Evolutionary conservation across 2,329 filamentous ascomycete genomes (phyloP), one percentile per base, ranked within the genome.

Genomic region (Nothomitra cinnamomea): DNA sequence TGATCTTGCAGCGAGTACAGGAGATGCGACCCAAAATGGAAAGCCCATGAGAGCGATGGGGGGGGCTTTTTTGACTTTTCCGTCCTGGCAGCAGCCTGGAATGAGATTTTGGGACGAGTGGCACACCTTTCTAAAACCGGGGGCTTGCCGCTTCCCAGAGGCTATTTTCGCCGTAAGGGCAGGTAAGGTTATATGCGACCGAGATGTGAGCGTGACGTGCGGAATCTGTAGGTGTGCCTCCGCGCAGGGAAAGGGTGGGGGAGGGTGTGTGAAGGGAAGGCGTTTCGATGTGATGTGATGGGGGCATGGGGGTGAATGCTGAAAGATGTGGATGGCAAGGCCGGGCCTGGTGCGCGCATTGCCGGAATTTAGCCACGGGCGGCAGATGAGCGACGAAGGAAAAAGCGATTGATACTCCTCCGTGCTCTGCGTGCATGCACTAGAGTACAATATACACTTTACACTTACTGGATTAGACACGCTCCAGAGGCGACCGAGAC

Each of bases 131-230:
- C 10, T 5, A 45, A n/a, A n/a, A 19, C 42, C 10, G 42, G 42
- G 17, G 42, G 19, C 42, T 45, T 22, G 42, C 42, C 42, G 42
- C 42, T 45, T 22, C 24, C 42, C 24, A 22, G 42, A 45, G 42
- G 24, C 19, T 22, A 22, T 21, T 22, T 45, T 22, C 42, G 17
- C 42, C 42, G 17, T 12, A 22, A 22, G 17, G 42, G 42, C 42
- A 45, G 42, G 42, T 45, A 45, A 45, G 42, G 42, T 45, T 45
- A 25, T 48, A 48, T 48, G 43, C 43, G 43, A 48, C 43, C 22
- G 43, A 48, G 43, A 48, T 48, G 43, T 48, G 43, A 48, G 43
- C 43, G 43, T 48, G 43, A 48, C 43, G 22, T 48, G 43, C 43
- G 43, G 43, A 48, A 48, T 48, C 22, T 22, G n/a, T 22, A 48